Evolutionary conservation across 2,329 filamentous ascomycete species (phyloP).

Genomic region (Penicillium nordicum): DNA sequence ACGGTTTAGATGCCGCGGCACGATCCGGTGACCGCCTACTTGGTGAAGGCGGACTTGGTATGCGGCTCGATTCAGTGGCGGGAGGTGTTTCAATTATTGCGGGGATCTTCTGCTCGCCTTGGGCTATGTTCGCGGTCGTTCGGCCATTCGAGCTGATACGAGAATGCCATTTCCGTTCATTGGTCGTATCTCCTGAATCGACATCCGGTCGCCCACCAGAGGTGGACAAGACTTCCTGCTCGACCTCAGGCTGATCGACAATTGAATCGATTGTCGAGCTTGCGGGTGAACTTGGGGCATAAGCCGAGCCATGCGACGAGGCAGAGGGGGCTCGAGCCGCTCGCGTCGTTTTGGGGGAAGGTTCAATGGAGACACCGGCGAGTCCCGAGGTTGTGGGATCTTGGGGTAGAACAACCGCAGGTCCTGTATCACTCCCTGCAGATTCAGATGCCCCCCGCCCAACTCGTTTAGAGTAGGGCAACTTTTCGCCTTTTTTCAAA

Average conservation of each 20-base stretch:
- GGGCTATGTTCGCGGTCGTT: conserved; percentile 52
- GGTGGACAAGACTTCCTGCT: conserved; percentile 11
- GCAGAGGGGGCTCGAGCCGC: conserved; percentile 48
- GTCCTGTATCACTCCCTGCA: conserved; percentile 49
- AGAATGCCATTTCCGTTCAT: conserved; percentile 53
- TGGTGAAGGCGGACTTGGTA: conserved; percentile 30
- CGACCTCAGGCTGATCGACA: conserved; percentile 26
- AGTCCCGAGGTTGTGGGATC: conserved; percentile 34
- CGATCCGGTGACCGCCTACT: conserved; percentile 48
- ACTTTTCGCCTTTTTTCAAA: conserved; percentile 71
- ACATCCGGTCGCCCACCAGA: conserved; percentile 20
- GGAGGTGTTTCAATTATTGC: conserved; percentile 64
- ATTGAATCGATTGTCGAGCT: conserved; percentile 31
- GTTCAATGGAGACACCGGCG: conserved; percentile 38
- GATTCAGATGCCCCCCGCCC: conserved; percentile 59
- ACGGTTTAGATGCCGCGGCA: conserved; percentile 26
- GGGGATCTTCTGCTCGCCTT: conserved; percentile 49
- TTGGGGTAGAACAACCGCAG: conserved; percentile 33
- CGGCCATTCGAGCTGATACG: conserved; percentile 55
- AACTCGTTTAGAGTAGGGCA: conserved; percentile 70
- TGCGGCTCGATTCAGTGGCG: conserved; percentile 37
- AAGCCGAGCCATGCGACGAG: conserved; percentile 22
- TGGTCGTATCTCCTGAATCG: conserved; percentile 36
- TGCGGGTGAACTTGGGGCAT: conserved; percentile 18
- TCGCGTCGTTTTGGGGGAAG: conserved; percentile 28